Conservation (phyloP, 352 stramenopile genomes). For the Phytopythium sindhum region DNA sequence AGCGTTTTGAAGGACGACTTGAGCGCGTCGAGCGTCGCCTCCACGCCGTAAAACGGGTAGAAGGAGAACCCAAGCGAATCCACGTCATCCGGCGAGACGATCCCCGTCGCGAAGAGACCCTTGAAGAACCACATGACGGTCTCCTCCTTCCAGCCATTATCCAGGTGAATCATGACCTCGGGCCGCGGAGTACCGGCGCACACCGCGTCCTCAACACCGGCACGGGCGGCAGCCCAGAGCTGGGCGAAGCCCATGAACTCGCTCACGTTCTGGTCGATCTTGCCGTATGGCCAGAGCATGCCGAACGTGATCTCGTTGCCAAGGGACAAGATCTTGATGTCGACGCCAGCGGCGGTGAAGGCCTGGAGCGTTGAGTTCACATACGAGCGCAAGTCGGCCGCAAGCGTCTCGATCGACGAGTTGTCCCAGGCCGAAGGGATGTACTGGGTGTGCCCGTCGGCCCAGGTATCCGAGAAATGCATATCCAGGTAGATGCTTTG, state of each 20-base stretch:
- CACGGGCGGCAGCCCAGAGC: constrained; percentile 23
- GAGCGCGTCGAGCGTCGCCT: constrained; percentile 22
- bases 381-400: constrained; percentile 17
- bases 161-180: constrained; percentile 33
- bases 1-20: constrained; percentile 21
- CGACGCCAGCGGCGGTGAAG: constrained; percentile 26
- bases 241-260: constrained; percentile 23
- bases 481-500: constrained; percentile 34
- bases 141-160: constrained; percentile 33
- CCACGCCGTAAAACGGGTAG: constrained; percentile 28
- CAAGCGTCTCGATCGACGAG: constrained; percentile 17
- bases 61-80: constrained; percentile 29
- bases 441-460: constrained; percentile 17
- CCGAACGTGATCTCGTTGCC: constrained; percentile 32
- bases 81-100: constrained; percentile 18
- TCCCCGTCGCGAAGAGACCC: constrained; percentile 24
- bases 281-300: constrained; percentile 24
- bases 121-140: constrained; percentile 31
- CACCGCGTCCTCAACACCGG: constrained; percentile 24
- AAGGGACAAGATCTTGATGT: constrained; percentile 25
- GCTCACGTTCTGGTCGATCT: constrained; percentile 14
- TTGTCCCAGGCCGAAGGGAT: constrained; percentile 18
- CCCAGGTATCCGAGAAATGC: constrained; percentile 36
- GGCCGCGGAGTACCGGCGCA: constrained; percentile 15
- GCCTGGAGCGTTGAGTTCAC: constrained; percentile 26